Evolutionary conservation across 257 asterid species (phyloP).

Genomic region (Solanum okadae): DNA sequence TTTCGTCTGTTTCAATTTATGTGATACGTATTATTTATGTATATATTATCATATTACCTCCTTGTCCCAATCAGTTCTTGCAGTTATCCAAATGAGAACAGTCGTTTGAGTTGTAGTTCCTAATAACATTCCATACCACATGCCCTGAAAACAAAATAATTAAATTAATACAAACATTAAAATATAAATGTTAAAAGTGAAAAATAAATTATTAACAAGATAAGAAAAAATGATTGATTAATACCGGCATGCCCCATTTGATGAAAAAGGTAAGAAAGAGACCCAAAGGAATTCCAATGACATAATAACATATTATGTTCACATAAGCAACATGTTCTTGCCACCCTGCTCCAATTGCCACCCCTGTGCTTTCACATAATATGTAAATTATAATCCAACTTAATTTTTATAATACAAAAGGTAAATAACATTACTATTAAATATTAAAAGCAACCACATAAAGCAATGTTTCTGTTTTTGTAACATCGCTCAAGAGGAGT

Average conservation of each 20-base stretch:
- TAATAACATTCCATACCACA: constrained; percentile 10
- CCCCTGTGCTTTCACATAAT: background rate
- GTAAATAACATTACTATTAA: too few species aligned
- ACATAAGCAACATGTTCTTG: constrained; percentile 7
- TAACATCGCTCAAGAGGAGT: too few species aligned
- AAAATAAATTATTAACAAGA: too few species aligned
- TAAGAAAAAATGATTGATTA: background rate
- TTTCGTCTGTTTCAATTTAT: too few species aligned
- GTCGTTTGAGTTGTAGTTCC: background rate
- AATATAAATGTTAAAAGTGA: background rate
- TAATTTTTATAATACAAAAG: too few species aligned
- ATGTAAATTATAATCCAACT: too few species aligned
- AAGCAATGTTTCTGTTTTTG: too few species aligned
- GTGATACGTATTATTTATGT: too few species aligned
- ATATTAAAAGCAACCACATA: too few species aligned
- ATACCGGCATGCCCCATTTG: constrained; percentile 1
- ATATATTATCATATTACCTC: background rate
- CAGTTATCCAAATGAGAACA: constrained; percentile 1
- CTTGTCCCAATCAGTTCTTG: background rate
- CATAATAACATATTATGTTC: constrained; percentile 1
- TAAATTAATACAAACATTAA: too few species aligned
- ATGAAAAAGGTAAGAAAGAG: background rate
- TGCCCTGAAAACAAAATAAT: background rate
- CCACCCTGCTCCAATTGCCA: constrained; percentile 17
- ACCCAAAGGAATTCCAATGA: constrained; percentile 10